Percentiles rank a stretch among this genome's conserved stretches.
These are phyloP conservation scores for Ceriops decandra DNA, from an alignment of 345 rosid genomes.

Conservation along the genomic window DNA sequence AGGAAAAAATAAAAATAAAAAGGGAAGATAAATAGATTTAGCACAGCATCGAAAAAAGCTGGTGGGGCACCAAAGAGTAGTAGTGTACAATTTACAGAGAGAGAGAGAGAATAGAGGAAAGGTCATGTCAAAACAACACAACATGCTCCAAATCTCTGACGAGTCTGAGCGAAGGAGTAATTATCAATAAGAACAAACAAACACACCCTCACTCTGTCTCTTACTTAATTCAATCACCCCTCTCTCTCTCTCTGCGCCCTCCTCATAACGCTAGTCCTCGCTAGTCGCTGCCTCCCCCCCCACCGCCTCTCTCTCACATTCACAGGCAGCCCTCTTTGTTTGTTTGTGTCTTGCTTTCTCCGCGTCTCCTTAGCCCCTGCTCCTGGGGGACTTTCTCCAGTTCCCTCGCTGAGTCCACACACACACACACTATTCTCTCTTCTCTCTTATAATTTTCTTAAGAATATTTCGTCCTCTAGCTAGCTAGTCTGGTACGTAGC, in stretches of 20 bases:
- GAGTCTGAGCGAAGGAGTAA: slow-evolving; percentile 8
- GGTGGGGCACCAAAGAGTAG: slow-evolving; percentile 4
- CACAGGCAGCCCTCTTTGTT: slow-evolving; percentile 6
- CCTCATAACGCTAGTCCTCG: too few relatives aligned
- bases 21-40: slow-evolving; percentile 6
- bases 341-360: slow-evolving; percentile 41
- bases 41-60: background rate
- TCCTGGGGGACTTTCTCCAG: slow-evolving; percentile 56
- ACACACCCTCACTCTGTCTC: slow-evolving; percentile 8
- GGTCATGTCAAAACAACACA: slow-evolving; percentile 44
- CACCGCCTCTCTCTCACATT: slow-evolving; percentile 4
- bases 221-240: background rate
- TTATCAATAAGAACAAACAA: slow-evolving; percentile 16
- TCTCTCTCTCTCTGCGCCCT: slow-evolving; percentile 3
- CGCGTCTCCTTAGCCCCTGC: slow-evolving; percentile 83
- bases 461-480: too few relatives aligned
- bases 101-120: slow-evolving; percentile 32
- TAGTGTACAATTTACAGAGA: background rate
- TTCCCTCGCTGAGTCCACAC: slow-evolving; percentile 21
- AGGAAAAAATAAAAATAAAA: background rate
- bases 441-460: background rate
- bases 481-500: too few relatives aligned
- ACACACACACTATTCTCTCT: slow-evolving; percentile 15
- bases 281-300: background rate
- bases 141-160: slow-evolving; percentile 41